Evolutionary conservation across 495 filamentous ascomycete genomes (phyloP), one percentile per base, ranked within the genome.

Genomic region (Darksidea phi): DNA sequence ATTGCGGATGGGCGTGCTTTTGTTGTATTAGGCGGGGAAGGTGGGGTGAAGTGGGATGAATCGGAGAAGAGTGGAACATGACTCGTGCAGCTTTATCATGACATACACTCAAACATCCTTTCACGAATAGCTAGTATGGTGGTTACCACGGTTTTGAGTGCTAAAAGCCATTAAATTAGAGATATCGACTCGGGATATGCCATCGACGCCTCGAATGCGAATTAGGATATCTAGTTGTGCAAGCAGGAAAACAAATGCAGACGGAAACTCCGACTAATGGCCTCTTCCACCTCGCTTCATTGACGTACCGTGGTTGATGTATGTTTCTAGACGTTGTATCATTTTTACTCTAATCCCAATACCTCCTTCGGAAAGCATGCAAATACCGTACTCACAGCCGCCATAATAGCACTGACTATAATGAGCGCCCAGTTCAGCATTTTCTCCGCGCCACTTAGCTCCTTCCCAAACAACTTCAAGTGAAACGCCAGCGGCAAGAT

Each of bases 391-490:
- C 92, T 91, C 20, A 92, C 72, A 37, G 84, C 60, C 13, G 88
- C 92, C 71, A 97, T 70, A 28, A 85, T 67, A 6, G 81, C 77
- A 25, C 86, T 91, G 38, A 88, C 61, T 6, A 83, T 73, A 66
- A 96, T 87, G 70, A 96, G 71, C 57, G 77, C 70, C 79, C 84
- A 91, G 67, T 87, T 82, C 25, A 90, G 65, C 1, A 83, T 70
- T 59, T 82, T 83, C 70, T 96, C 90, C 41, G 71, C 67, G 3
- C 70, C 68, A n/a, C 76, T 73, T 49, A 98, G 84, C 66, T 95
- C 85, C 24, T 84, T 78, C n/a, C 85, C 85, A 72, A 96, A 98
- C 21, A 98, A 86, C 76, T 92, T 96, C 54, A 98, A 76, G 70
- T 98, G 89, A 68, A 98, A 98, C 20, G 89, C 80, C 24, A 95